Percentiles rank a stretch among this genome's conserved stretches.
These are phyloP conservation scores for Torulaspora gathmanii DNA, from an alignment of 805 yeast genomes.

Conservation along the genomic window DNA sequence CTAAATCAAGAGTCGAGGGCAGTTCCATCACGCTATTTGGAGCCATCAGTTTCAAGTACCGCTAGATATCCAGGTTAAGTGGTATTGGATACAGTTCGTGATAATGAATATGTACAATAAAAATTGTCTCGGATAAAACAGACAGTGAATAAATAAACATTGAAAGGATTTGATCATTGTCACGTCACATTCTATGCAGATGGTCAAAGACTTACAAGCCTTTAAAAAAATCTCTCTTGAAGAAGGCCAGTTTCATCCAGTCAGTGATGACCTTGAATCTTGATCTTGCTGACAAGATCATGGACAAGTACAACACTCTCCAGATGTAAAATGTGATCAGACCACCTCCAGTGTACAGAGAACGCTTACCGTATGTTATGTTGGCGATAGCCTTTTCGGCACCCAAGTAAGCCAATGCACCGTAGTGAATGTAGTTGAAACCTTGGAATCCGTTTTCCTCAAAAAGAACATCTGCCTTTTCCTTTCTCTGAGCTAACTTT, in stretches of 20 bases:
- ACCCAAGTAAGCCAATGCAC: slow-evolving; percentile 91
- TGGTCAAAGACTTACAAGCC: slow-evolving; percentile 44
- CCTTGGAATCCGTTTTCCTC: slow-evolving; percentile 51
- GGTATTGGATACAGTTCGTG: slow-evolving; percentile 8
- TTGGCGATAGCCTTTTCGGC: slow-evolving; percentile 93
- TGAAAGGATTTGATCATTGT: neutral
- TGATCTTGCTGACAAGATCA: slow-evolving; percentile 84
- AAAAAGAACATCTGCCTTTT: slow-evolving; percentile 40
- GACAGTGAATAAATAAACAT: slow-evolving; percentile 5
- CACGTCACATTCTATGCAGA: slow-evolving; percentile 3
- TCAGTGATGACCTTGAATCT: slow-evolving; percentile 81
- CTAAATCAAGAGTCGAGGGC: neutral
- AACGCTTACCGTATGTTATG: slow-evolving; percentile 71
- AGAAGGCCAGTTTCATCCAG: slow-evolving; percentile 82
- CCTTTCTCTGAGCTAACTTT: slow-evolving; percentile 37
- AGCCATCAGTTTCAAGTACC: neutral
- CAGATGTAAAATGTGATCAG: slow-evolving; percentile 83
- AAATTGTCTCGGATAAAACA: slow-evolving; percentile 6
- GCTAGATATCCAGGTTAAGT: neutral
- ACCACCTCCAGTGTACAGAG: slow-evolving; percentile 83
- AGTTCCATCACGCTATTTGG: neutral
- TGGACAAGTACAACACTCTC: slow-evolving; percentile 85
- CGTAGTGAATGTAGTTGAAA: slow-evolving; percentile 81
- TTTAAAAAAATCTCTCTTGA: slow-evolving; percentile 91
- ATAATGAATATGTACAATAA: slow-evolving; percentile 10